Percentiles rank a stretch among this genome's conserved stretches.
phyloP scores from a whole-genome alignment of 2,329 filamentous ascomycete species.

The Aspergillus sp. region DNA sequence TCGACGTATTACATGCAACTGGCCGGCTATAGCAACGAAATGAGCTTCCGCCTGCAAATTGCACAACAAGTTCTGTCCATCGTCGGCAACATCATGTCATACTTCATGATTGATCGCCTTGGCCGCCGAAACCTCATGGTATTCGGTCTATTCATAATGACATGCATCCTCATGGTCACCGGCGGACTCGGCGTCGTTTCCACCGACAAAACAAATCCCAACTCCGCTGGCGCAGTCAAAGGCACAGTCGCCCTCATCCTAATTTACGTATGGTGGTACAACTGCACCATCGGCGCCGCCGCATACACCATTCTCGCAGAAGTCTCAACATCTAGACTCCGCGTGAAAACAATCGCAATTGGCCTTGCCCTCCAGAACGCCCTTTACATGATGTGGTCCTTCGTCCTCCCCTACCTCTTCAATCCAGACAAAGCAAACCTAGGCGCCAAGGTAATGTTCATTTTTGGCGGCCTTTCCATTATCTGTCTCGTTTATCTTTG shows the following conservation, averaged over 20 bases:
- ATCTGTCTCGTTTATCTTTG: slow-evolving; percentile 23
- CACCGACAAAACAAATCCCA: background rate
- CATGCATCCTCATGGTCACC: slow-evolving; percentile 8
- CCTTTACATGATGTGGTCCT: slow-evolving; percentile 12
- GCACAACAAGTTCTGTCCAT: slow-evolving; percentile 7
- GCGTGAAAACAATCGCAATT: slow-evolving; percentile 13
- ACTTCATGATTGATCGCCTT: slow-evolving; percentile 8
- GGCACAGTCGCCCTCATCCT: slow-evolving; percentile 15
- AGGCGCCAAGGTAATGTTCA: slow-evolving; percentile 29
- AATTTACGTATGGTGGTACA: slow-evolving; percentile 14
- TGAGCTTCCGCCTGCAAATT: slow-evolving; percentile 10
- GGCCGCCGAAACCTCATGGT: slow-evolving; percentile 10
- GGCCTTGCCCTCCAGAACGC: slow-evolving; percentile 10
- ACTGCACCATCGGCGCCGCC: slow-evolving; percentile 10
- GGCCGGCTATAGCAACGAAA: background rate
- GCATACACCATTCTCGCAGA: slow-evolving; percentile 13
- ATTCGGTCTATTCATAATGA: slow-evolving; percentile 2
- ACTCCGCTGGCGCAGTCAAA: slow-evolving; percentile 1
- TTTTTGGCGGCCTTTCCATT: slow-evolving; percentile 24
- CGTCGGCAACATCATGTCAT: slow-evolving; percentile 8
- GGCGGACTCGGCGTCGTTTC: slow-evolving; percentile 7
- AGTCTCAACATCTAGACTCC: slow-evolving; percentile 8
- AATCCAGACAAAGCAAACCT: slow-evolving; percentile 20
- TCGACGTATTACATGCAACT: slow-evolving; percentile 12
- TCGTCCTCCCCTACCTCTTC: slow-evolving; percentile 15